Evolutionary conservation across 768 basidiomycete species (phyloP).

Genomic region (Pulveroboletus sp.): DNA sequence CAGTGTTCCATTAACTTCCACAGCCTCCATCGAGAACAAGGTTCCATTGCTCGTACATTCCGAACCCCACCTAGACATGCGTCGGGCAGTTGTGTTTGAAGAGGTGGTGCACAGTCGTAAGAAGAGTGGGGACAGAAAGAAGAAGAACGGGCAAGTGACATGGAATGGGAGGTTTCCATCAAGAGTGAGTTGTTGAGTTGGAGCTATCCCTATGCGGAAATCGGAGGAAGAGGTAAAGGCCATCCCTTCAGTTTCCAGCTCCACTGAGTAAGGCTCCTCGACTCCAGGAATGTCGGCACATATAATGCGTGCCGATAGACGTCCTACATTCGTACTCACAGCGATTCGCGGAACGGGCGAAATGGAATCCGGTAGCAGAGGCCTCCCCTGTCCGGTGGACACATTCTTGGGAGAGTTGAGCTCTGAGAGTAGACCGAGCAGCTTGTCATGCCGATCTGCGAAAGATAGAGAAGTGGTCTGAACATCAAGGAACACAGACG

Average conservation of each 20-base stretch:
- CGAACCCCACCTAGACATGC: slow-evolving; percentile 30
- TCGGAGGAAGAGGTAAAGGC: slow-evolving; percentile 38
- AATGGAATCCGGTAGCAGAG: slow-evolving; percentile 29
- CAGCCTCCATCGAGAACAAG: slow-evolving; percentile 53
- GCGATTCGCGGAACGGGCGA: slow-evolving; percentile 48
- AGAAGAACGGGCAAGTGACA: slow-evolving; percentile 40
- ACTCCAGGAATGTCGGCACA: slow-evolving; percentile 38
- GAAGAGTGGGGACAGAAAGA: slow-evolving; percentile 50
- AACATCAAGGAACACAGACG: slow-evolving; percentile 48
- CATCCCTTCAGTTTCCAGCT: slow-evolving; percentile 56
- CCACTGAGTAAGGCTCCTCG: slow-evolving; percentile 48
- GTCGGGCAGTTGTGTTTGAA: slow-evolving; percentile 20
- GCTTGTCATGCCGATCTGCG: slow-evolving; percentile 50
- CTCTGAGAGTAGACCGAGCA: slow-evolving; percentile 38
- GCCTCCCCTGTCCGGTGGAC: not conserved
- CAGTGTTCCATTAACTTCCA: slow-evolving; percentile 46
- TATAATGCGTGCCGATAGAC: slow-evolving; percentile 48
- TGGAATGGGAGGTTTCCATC: slow-evolving; percentile 42
- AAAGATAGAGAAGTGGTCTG: slow-evolving; percentile 45
- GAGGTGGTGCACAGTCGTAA: slow-evolving; percentile 45
- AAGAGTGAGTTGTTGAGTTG: slow-evolving; percentile 13
- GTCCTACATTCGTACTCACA: slow-evolving; percentile 47
- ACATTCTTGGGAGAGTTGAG: slow-evolving; percentile 16
- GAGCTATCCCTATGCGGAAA: slow-evolving; percentile 33
- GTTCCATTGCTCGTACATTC: slow-evolving; percentile 45